A percentile compares a stretch with the other conserved stretches of the same genome.
phyloP scores from a whole-genome alignment of 1,139 yeast genomes.

The Kodamaea anthophila region DNA sequence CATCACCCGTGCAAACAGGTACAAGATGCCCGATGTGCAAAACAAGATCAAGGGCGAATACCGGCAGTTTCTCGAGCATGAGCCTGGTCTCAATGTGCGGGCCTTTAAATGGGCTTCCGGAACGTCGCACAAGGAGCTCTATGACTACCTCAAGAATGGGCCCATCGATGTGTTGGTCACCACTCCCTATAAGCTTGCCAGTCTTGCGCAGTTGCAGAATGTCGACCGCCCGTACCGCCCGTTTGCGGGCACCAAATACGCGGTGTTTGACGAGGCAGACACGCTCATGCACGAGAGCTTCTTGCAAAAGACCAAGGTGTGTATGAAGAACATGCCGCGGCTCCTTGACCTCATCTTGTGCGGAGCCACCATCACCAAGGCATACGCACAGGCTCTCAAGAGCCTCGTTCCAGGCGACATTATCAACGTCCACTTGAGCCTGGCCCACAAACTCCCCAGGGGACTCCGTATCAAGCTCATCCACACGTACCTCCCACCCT shows the following conservation, averaged over 20 bases:
- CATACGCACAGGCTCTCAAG: slow-evolving; percentile 59
- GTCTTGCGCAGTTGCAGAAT: slow-evolving; percentile 39
- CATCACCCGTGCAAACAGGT: slow-evolving; percentile 33
- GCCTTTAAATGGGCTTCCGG: slow-evolving; percentile 55
- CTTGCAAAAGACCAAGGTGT: slow-evolving; percentile 57
- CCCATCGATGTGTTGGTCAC: slow-evolving; percentile 77
- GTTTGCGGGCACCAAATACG: slow-evolving; percentile 44
- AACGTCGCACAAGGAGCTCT: slow-evolving; percentile 43
- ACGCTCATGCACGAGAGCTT: slow-evolving; percentile 84
- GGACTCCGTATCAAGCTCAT: slow-evolving; percentile 66
- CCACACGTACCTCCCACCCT: slow-evolving; percentile 72
- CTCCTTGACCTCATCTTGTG: slow-evolving; percentile 66
- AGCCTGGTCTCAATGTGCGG: slow-evolving; percentile 33
- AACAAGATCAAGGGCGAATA: slow-evolving; percentile 17
- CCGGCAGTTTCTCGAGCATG: slow-evolving; percentile 18
- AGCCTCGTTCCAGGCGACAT: slow-evolving; percentile 58
- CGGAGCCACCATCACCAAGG: slow-evolving; percentile 85
- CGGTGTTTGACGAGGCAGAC: slow-evolving; percentile 94
- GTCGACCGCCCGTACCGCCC: slow-evolving; percentile 43
- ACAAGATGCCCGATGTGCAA: slow-evolving; percentile 17
- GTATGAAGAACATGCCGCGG: slow-evolving; percentile 47
- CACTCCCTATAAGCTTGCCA: slow-evolving; percentile 67
- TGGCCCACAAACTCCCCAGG: slow-evolving; percentile 75
- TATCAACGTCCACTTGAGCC: slow-evolving; percentile 67
- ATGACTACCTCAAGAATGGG: slow-evolving; percentile 34